Conservation (phyloP, 768 basidiomycete genomes). For the Chalciporus chontae region DNA sequence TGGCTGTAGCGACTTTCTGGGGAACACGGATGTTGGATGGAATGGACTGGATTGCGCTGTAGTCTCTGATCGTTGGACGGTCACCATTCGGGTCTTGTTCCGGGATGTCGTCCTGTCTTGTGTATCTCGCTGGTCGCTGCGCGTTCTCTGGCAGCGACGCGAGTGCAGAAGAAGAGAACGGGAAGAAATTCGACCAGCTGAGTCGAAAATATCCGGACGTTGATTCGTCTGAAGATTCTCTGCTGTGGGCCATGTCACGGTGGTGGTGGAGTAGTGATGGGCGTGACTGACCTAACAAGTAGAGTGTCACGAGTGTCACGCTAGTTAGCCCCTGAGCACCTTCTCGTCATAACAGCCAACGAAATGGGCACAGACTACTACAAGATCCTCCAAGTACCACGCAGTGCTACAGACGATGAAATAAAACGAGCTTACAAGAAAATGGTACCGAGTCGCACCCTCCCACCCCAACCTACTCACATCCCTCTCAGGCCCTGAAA, state of each 20-base stretch:
- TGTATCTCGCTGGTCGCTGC: constrained; percentile 45
- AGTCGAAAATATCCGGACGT: constrained; percentile 41
- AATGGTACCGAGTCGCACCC: constrained; percentile 50
- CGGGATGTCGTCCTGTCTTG: constrained; percentile 72
- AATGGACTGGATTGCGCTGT: constrained; percentile 65
- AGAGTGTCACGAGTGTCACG: neutral
- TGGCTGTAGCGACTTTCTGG: constrained; percentile 74
- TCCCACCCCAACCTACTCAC: neutral
- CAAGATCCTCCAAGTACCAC: constrained; percentile 70
- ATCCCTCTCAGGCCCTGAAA: constrained; percentile 65
- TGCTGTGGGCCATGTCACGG: constrained; percentile 12
- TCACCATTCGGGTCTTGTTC: constrained; percentile 54
- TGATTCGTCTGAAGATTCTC: constrained; percentile 9
- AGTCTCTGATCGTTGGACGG: constrained; percentile 64
- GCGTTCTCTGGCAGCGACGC: constrained; percentile 43
- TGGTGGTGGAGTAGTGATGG: neutral
- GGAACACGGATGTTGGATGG: constrained; percentile 70
- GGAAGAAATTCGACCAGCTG: constrained; percentile 63
- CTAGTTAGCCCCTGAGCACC: constrained; percentile 1
- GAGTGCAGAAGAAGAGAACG: constrained; percentile 68
- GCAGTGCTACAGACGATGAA: constrained; percentile 73
- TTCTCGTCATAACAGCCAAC: constrained; percentile 19
- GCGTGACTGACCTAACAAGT: too few relatives aligned
- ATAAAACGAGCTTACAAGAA: constrained; percentile 97
- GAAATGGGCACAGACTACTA: constrained; percentile 89